Evolutionary conservation across 2,329 filamentous ascomycete genomes (phyloP), one percentile per base, ranked within the genome.

Genomic region (Phialemoniopsis sp.): DNA sequence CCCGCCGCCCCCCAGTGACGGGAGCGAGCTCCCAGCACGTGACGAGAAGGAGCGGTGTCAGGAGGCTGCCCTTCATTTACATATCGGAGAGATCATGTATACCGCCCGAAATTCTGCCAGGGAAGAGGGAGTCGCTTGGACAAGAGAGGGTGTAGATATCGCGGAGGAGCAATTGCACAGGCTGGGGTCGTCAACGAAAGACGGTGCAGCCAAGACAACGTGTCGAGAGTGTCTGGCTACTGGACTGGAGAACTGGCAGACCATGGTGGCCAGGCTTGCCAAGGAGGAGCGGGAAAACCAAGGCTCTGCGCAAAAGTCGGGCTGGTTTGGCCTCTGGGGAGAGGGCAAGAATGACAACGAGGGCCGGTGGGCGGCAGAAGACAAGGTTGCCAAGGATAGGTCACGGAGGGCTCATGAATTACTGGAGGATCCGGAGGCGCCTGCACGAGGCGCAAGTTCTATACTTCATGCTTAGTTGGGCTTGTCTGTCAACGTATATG

Each of bases 51-150:
- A 87, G 47, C 74, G 77, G 29, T 96, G 90, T 60, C 85, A 93
- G 48, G 90, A 96, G 61, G 89, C 89, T 3, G 88, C 80, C 0
- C 65, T 96, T 13, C 89, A 89, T 71, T 76, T 89, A 17, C 93
- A 95, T 61, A 91, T 97, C 46, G 91, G 91, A 42, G 91, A 97
- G 65, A 95, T 97, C 37, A 74, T 97, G 26, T 96, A 86, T 60
- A 78, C 87, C 0, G 77, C 76, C 5, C 73, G 76, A 32, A 13
- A 32, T 13, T 15, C 56, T 4, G 60, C 58, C 14, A 67, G 70
- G 37, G 81, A 87, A 36, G 82, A 85, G 44, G 91, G 89, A 1
- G 70, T 96, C 3, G 81, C 82, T 6, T 97, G 91, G 91, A 95
- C 91, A 1, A 79, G 89, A 40, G 88, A 95, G 46, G 89, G 85